Evolutionary conservation across 148 eudicot genomes (phyloP).

Genomic region (Amaranthus hypochondriacus): DNA sequence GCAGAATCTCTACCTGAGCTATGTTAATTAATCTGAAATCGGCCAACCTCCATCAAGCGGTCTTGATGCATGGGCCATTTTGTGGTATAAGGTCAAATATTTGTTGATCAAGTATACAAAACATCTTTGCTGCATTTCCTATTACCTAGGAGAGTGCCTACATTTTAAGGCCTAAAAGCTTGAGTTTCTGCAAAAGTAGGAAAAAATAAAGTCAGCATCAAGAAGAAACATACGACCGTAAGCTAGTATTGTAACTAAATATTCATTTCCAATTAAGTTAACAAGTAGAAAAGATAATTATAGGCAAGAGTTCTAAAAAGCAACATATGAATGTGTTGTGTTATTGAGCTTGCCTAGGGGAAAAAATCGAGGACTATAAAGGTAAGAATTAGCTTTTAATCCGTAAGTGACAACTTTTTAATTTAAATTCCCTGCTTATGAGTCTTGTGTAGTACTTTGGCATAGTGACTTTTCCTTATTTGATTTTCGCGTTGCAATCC

Average conservation of each 20-base stretch:
- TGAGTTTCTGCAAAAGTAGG: conserved; percentile 47
- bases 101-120: neutral
- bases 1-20: conserved; percentile 9
- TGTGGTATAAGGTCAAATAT: conserved; percentile 8
- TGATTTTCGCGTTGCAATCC: neutral
- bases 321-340: no score
- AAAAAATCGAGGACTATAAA: no score
- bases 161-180: conserved; percentile 42
- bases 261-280: no score
- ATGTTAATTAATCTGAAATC: conserved; percentile 2
- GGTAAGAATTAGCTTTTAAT: neutral
- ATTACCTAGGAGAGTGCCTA: conserved; percentile 13
- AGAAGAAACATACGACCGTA: neutral
- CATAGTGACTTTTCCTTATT: neutral
- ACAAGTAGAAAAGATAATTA: no score
- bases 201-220: conserved; percentile 8
- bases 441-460: neutral
- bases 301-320: no score
- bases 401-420: neutral
- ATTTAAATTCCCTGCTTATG: neutral
- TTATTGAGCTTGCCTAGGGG: no score
- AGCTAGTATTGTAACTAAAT: no score
- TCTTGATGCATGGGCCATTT: neutral
- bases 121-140: conserved; percentile 9
- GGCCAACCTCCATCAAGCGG: conserved; percentile 13